Percentiles rank a stretch among this genome's conserved stretches.
These are phyloP conservation scores for Colletotrichum tamarilloi DNA, from an alignment of 2,329 filamentous ascomycete genomes.

Conservation along the genomic window DNA sequence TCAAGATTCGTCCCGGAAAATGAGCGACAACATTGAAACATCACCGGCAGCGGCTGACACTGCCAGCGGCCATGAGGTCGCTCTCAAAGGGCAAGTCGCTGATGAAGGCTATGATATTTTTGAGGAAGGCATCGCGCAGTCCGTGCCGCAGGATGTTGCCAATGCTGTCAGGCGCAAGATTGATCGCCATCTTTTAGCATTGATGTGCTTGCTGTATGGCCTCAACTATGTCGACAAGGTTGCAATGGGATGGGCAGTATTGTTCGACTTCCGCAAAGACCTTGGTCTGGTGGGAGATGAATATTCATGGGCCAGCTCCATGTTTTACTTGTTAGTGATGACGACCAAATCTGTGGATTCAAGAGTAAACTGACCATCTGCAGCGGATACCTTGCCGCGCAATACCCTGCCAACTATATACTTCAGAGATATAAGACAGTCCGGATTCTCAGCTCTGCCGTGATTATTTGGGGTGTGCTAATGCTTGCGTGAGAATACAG, in stretches of 20 bases:
- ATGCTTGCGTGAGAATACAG: constrained; percentile 36
- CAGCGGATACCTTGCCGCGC: no score
- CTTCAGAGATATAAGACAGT: constrained; percentile 38
- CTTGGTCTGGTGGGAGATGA: constrained; percentile 36
- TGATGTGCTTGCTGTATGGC: constrained; percentile 40
- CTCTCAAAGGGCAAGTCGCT: no score
- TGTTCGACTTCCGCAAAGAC: constrained; percentile 39
- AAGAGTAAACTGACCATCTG: no score
- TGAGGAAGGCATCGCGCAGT: no score
- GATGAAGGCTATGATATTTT: no score
- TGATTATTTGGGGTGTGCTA: constrained; percentile 36
- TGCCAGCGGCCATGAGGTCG: no score
- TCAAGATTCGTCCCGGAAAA: no score
- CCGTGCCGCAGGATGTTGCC: no score
- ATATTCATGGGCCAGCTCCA: constrained; percentile 13
- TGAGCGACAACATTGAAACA: no score
- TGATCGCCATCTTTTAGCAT: constrained; percentile 19
- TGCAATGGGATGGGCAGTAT: constrained; percentile 40
- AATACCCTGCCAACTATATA: not conserved
- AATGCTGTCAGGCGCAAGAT: no score
- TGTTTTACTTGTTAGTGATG: not conserved
- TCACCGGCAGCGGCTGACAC: no score
- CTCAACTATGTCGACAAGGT: constrained; percentile 41
- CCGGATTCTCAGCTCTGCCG: constrained; percentile 34
- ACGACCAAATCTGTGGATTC: not conserved